Evolutionary conservation across 1,139 yeast genomes (phyloP).

Genomic region (Blastobotrys elegans): DNA sequence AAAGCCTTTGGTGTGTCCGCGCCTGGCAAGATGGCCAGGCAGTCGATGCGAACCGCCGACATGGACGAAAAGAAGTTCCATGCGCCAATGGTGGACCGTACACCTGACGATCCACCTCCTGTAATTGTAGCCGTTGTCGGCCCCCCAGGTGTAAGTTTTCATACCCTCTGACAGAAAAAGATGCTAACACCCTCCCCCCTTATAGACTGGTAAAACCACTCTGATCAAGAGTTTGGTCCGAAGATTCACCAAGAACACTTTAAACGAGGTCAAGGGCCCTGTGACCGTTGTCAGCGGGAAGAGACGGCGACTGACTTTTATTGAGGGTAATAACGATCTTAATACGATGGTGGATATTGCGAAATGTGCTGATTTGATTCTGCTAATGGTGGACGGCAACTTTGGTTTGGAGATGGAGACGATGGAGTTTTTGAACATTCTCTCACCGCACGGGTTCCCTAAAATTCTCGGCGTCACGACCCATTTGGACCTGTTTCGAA

Average conservation of each 20-base stretch:
- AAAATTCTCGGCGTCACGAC: conserved; percentile 94
- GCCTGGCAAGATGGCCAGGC: conserved; percentile 81
- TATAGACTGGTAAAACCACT: conserved; percentile 82
- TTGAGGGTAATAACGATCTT: conserved; percentile 89
- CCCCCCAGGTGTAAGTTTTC: conserved; percentile 66
- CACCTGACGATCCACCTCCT: conserved; percentile 98
- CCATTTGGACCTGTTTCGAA: conserved; percentile 89
- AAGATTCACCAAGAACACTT: conserved; percentile 81
- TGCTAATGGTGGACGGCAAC: conserved; percentile 89
- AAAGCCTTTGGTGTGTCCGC: conserved; percentile 94
- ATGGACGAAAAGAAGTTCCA: conserved; percentile 76
- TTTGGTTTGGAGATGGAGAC: conserved; percentile 99
- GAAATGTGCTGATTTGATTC: conserved; percentile 87
- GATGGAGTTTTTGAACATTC: conserved; percentile 94
- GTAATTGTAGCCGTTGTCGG: conserved; percentile 95
- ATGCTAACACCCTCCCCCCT: conserved; percentile 4
- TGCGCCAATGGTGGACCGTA: conserved; percentile 96
- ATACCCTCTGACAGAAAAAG: not conserved
- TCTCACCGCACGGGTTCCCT: conserved; percentile 99
- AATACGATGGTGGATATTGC: conserved; percentile 97
- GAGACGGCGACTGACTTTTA: conserved; percentile 83
- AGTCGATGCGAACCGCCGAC: conserved; percentile 82
- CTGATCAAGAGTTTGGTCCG: conserved; percentile 84
- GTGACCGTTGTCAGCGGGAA: conserved; percentile 97
- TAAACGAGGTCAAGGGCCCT: conserved; percentile 89